Evolutionary conservation across 2,329 filamentous ascomycete genomes (phyloP), one percentile per base, ranked within the genome.

Genomic region (Fulvia fulva): DNA sequence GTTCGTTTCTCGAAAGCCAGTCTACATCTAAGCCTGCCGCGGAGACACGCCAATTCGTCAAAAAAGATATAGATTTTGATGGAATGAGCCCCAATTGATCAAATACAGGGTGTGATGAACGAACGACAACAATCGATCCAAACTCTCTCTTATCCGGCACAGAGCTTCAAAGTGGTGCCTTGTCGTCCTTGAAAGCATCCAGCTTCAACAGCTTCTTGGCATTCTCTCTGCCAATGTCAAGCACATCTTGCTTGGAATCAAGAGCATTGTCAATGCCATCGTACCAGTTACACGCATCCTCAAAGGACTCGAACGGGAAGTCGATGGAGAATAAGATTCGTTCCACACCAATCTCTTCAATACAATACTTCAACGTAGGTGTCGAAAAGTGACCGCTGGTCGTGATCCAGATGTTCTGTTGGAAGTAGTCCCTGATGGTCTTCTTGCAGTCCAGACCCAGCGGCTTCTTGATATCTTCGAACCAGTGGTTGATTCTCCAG

Each of bases 371-470:
- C 46, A 84, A 68, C 0, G 80, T 81, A 0, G 77, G 70, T 0
- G 80, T 83, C 0, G 78, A 83, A 63, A 84, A 84, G 66, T 84
- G 79, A 0, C 82, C 82, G 56, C 75, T 78, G 0, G 82, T 84
- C 3, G 82, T 84, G 62, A 84, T 78, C 79, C 79, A 84, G 57
- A 84, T 73, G 67, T 84, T 84, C 41, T 77, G 63, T 22, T 73
- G 74, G 69, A 84, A 84, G 69, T 84, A 84, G 19, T 83, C 76
- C 21, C 74, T 74, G 63, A 75, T 74, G 1, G 71, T 72, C 71
- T 77, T 77, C 71, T 82, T 77, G 71, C 79, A 81, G 14, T 68
- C 65, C 6, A 78, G 67, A 3, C 76, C 79, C 0, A 81, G 73
- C 0, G 77, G 78, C 71, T 81, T 80, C 76, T 82, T 80, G 47